Evolutionary conservation across 2,329 filamentous ascomycete species (phyloP).

Genomic region (Aspergillus amoenus): DNA sequence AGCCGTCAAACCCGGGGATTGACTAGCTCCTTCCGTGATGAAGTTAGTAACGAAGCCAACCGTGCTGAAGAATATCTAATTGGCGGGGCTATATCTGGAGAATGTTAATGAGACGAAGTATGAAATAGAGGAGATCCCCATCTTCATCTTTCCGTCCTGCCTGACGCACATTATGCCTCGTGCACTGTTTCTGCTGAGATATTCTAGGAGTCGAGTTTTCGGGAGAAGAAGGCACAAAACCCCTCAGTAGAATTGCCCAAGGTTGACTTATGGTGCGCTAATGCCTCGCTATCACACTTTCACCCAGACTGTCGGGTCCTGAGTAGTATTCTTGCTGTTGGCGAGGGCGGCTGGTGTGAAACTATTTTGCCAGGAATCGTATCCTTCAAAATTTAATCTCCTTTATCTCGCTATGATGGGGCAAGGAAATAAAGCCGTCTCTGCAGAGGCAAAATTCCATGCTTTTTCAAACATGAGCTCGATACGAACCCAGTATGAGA

Average conservation of each 20-base stretch:
- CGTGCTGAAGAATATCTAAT: neutral
- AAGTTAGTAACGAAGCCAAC: conserved; percentile 3
- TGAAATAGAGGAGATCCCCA: neutral
- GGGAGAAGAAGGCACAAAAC: conserved; percentile 1
- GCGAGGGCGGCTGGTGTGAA: conserved; percentile 14
- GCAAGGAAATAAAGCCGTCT: neutral
- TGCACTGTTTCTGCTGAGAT: neutral
- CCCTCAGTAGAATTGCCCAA: conserved; percentile 18
- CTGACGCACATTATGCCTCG: neutral
- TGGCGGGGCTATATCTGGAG: no score
- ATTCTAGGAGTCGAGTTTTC: neutral
- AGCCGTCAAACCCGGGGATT: neutral
- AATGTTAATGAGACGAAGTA: neutral
- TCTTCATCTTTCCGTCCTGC: neutral
- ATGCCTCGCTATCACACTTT: conserved; percentile 27
- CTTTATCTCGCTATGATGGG: conserved; percentile 1
- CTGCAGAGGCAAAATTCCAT: neutral
- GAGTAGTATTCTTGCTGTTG: conserved; percentile 17
- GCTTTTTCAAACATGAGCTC: neutral
- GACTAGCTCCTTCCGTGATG: conserved; percentile 5
- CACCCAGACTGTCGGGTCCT: conserved; percentile 27
- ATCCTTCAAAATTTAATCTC: conserved; percentile 8
- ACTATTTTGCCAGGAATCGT: conserved; percentile 13
- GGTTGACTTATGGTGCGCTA: conserved; percentile 17
- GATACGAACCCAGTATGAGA: neutral